Evolutionary conservation across 2,329 filamentous ascomycete genomes (phyloP), one percentile per base, ranked within the genome.

Genomic region (Botrytis paeoniae): DNA sequence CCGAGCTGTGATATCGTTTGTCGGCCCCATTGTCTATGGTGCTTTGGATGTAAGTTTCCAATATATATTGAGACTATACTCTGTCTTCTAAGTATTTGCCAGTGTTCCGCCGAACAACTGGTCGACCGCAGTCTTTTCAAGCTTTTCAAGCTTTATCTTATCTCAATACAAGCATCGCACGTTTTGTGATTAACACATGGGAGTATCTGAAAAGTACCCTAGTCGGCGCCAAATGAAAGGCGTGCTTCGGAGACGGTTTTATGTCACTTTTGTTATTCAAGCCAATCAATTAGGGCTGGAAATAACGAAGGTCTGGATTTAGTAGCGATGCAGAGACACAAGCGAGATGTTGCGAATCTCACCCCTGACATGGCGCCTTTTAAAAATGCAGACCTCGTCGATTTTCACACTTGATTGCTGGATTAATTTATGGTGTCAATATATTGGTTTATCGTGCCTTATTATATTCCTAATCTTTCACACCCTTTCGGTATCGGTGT

Each of bases 311-410:
- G 25, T 68, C 35, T 68, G 35, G 62, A 32, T 68, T 35, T 41
- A 6, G 35, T 57, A n/a, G 35, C 48, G 48, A 60, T 51, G 41
- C n/a, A 60, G 16, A 64, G 9, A 39, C 43, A 35, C 62, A 72
- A 72, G 70, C 70, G 70, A 72, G 37, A 68, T 35, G 70, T 72
- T 72, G 70, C 70, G 70, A 72, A 68, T 72, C 29, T 25, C 4
- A 68, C 70, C 70, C 70, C 62, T 72, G 70, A 72, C 32, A 68
- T 72, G 61, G 63, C 62, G 62, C 9, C 70, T 68, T 66, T 37
- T 4, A 45, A 22, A 71, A 66, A 51, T 59, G 39, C 48, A 57
- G n/a, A 66, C 43, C 25, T 72, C 37, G 39, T 43, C 18, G 41
- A 22, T 60, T 29, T 32, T 48, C 9, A 59, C 61, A 39, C n/a